A percentile compares a stretch with the other conserved stretches of the same genome.
Conservation (phyloP, 306 rosid genomes). For the Datisca glomerata region DNA sequence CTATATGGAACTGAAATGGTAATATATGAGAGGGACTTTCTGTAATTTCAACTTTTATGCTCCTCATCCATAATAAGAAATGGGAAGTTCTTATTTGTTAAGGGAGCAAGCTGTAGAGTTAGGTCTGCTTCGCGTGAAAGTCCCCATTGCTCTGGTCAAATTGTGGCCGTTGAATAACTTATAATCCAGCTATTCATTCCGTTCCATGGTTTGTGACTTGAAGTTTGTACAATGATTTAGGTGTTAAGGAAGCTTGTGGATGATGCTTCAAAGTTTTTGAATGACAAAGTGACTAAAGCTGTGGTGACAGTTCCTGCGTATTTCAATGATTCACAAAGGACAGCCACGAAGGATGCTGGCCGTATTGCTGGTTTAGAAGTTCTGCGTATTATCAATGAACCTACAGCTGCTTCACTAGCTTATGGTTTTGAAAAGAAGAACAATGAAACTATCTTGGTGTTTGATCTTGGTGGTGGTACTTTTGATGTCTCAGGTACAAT, state of each 20-base stretch:
- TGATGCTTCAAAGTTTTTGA: conserved; percentile 92
- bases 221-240: too few species aligned
- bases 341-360: conserved; percentile 99
- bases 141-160: too few species aligned
- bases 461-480: conserved; percentile 99
- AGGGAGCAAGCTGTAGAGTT: too few species aligned
- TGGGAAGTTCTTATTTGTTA: too few species aligned
- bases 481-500: conserved; percentile 87
- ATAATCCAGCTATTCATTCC: too few species aligned
- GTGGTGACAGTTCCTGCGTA: conserved; percentile 97
- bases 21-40: too few species aligned
- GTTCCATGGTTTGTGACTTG: too few species aligned
- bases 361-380: conserved; percentile 95
- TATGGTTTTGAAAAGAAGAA: conserved; percentile 92
- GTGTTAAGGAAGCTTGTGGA: conserved; percentile 94
- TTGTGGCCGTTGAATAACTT: too few species aligned
- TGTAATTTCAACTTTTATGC: too few species aligned
- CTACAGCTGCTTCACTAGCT: conserved; percentile 93
- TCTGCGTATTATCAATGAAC: conserved; percentile 89
- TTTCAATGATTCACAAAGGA: conserved; percentile 97
- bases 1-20: too few species aligned
- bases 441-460: conserved; percentile 88
- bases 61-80: too few species aligned
- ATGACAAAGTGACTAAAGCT: conserved; percentile 92
- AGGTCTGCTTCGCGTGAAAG: too few species aligned